Evolutionary conservation across 257 asterid genomes (phyloP).

Genomic region (Nicotiana attenuata): DNA sequence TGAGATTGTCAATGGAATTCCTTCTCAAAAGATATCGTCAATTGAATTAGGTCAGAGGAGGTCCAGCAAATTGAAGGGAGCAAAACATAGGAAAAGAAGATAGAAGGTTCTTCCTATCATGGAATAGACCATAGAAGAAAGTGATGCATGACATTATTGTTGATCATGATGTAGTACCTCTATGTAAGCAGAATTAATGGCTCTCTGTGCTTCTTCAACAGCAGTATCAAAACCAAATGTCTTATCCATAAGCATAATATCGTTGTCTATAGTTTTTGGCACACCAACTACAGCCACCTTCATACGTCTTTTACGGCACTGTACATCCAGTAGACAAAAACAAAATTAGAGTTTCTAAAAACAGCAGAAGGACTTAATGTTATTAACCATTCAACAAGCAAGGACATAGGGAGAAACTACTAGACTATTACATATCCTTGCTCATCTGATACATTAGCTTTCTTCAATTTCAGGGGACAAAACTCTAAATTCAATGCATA

Average conservation of each 20-base stretch:
- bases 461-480: not conserved
- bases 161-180: slow-evolving; percentile 42
- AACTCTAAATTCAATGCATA: not conserved
- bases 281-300: slow-evolving; percentile 92
- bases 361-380: not conserved
- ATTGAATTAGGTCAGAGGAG: slow-evolving; percentile 3
- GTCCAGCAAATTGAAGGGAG: not conserved
- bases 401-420: not conserved
- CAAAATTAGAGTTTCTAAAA: slow-evolving; percentile 6
- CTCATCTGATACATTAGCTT: not conserved
- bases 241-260: slow-evolving; percentile 91
- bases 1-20: not conserved
- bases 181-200: slow-evolving; percentile 82
- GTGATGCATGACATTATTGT: slow-evolving; percentile 1
- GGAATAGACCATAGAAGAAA: not conserved
- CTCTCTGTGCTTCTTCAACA: slow-evolving; percentile 98
- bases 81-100: not conserved
- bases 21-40: not conserved
- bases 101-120: not conserved
- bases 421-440: not conserved
- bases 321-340: slow-evolving; percentile 18
- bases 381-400: not conserved
- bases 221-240: slow-evolving; percentile 99
- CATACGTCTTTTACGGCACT: slow-evolving; percentile 68
- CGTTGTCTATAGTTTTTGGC: slow-evolving; percentile 96